phyloP scores from a whole-genome alignment of 345 rosid genomes.

The Boechera stricta region DNA sequence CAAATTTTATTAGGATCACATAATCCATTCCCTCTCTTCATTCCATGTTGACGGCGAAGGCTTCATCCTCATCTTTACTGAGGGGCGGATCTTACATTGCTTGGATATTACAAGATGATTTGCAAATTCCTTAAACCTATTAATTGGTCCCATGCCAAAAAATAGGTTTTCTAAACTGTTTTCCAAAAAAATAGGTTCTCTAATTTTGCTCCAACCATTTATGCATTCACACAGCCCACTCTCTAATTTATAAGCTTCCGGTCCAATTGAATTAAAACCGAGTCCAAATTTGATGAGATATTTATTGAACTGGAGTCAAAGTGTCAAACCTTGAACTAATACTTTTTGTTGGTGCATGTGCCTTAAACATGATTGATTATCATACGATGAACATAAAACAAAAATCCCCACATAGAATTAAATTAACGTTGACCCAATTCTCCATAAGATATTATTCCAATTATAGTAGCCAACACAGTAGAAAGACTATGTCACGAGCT shows the following conservation, averaged over 20 bases:
- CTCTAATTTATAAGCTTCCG: neutral
- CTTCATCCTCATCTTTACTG: no score
- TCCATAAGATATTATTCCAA: constrained; percentile 19
- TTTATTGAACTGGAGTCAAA: no score
- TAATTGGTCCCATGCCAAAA: no score
- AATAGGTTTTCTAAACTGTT: no score
- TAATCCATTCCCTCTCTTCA: no score
- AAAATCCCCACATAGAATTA: neutral
- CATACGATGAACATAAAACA: neutral
- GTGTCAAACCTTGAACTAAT: neutral
- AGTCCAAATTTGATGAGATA: neutral
- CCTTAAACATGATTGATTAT: neutral
- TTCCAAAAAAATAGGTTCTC: no score
- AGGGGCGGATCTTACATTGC: no score
- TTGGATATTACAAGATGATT: no score
- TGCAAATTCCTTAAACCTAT: no score
- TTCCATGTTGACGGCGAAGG: no score
- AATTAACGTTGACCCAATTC: constrained; percentile 10
- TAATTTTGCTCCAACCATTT: no score
- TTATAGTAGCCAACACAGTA: constrained; percentile 7
- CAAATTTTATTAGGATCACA: no score
- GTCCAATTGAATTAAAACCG: neutral
- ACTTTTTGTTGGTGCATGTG: neutral
- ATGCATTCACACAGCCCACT: neutral
- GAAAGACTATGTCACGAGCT: constrained; percentile 26